These are phyloP conservation scores for Cicer yamashitae DNA, from an alignment of 306 rosid genomes.

Conservation along the genomic window DNA sequence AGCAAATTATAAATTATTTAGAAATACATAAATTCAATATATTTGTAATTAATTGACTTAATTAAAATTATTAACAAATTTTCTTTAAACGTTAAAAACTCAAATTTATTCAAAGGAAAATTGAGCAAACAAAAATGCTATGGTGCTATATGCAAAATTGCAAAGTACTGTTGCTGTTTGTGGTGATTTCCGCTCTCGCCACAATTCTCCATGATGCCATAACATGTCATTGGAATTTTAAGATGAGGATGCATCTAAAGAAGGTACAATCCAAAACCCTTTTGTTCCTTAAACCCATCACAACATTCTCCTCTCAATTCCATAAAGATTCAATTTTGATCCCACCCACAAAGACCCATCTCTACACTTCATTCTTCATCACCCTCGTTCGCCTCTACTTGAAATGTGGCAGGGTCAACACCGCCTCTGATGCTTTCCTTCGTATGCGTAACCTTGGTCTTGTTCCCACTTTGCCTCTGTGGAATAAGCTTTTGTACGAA, in stretches of 20 bases:
- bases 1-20: no score
- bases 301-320: constrained; percentile 14
- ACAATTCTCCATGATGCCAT: no score
- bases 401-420: constrained; percentile 56
- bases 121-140: no score
- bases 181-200: no score
- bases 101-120: no score
- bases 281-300: constrained; percentile 33
- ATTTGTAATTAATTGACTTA: no score
- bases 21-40: no score
- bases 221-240: background rate
- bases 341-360: constrained; percentile 54
- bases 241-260: constrained; percentile 51
- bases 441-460: constrained; percentile 63
- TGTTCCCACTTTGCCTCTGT: constrained; percentile 60
- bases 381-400: constrained; percentile 77
- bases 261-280: constrained; percentile 46
- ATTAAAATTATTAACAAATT: no score
- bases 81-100: no score
- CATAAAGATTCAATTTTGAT: constrained; percentile 36
- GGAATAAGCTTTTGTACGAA: constrained; percentile 66
- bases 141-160: no score
- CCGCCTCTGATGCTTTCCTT: constrained; percentile 54
- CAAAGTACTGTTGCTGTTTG: no score
- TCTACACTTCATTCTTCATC: constrained; percentile 72